Evolutionary conservation across 805 yeast species (phyloP).

Genomic region (Pichia ethanolica): DNA sequence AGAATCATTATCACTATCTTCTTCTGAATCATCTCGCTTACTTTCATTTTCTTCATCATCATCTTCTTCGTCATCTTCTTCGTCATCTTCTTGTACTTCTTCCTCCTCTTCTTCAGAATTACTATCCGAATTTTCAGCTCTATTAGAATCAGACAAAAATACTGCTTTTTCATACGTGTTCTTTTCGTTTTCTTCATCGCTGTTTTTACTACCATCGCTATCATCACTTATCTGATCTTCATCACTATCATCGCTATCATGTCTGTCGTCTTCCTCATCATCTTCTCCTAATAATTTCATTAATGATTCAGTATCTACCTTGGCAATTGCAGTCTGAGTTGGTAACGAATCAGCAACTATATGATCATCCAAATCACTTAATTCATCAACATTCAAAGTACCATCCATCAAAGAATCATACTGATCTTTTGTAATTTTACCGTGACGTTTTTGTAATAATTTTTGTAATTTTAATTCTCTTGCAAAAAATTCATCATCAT

Average conservation of each 20-base stretch:
- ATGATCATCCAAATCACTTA: slow-evolving; percentile 11
- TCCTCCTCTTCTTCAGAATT: background rate
- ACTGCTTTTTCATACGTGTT: background rate
- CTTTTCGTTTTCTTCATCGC: background rate
- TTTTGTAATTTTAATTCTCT: slow-evolving; percentile 46
- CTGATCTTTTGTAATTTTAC: slow-evolving; percentile 24
- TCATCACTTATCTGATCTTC: background rate
- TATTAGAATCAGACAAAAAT: background rate
- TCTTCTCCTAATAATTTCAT: background rate
- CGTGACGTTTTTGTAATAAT: slow-evolving; percentile 20
- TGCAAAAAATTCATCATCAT: slow-evolving; percentile 43
- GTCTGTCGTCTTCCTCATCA: too few species aligned
- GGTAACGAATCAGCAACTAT: background rate
- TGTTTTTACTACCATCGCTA: slow-evolving; percentile 1
- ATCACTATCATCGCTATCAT: background rate
- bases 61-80: too few species aligned
- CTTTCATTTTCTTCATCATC: too few species aligned
- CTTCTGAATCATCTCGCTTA: background rate
- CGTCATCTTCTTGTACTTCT: too few species aligned
- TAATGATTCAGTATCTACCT: background rate
- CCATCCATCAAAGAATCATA: slow-evolving; percentile 13
- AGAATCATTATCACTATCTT: background rate
- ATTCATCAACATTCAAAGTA: slow-evolving; percentile 1
- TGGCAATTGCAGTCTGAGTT: background rate
- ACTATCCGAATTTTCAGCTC: background rate